Percentiles rank a stretch among this genome's conserved stretches.
These are phyloP conservation scores for Plasmodium reichenowi DNA, from an alignment of 169 alveolate genomes.

Conservation along the genomic window DNA sequence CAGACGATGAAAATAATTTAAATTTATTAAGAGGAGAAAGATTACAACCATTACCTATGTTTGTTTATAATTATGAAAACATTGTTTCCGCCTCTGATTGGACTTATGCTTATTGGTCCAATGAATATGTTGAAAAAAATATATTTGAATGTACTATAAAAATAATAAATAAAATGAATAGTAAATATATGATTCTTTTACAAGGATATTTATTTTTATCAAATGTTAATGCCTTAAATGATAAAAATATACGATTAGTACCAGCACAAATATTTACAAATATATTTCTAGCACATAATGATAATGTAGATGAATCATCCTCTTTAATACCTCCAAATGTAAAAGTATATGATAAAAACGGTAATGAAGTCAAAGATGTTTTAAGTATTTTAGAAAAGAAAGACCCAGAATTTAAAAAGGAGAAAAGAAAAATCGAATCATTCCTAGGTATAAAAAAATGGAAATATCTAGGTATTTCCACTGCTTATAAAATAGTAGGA, in stretches of 20 bases:
- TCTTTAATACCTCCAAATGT: constrained; percentile 60
- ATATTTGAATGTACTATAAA: constrained; percentile 73
- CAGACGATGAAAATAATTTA: constrained; percentile 12
- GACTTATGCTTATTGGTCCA: constrained; percentile 73
- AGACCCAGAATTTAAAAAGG: constrained; percentile 61
- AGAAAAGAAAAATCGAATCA: constrained; percentile 62
- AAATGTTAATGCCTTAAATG: constrained; percentile 21
- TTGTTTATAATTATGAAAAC: constrained; percentile 66
- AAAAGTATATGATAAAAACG: constrained; percentile 71
- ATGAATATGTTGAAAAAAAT: constrained; percentile 20
- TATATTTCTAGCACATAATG: constrained; percentile 67
- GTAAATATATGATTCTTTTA: constrained; percentile 68
- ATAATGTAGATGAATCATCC: constrained; percentile 20
- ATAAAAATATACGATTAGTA: constrained; percentile 40
- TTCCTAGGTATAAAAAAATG: constrained; percentile 68
- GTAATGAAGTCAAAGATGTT: constrained; percentile 64
- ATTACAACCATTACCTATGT: constrained; percentile 62
- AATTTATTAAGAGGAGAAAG: constrained; percentile 69
- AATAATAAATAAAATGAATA: constrained; percentile 66
- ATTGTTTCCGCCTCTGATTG: constrained; percentile 52
- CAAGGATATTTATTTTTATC: constrained; percentile 77
- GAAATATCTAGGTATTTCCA: constrained; percentile 65
- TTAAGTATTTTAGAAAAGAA: constrained; percentile 71
- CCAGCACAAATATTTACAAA: constrained; percentile 75
- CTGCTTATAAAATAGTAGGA: constrained; percentile 75